These are phyloP conservation scores for Penicillium psychrosexuale DNA, from an alignment of 2,329 filamentous ascomycete genomes.

Conservation along the genomic window DNA sequence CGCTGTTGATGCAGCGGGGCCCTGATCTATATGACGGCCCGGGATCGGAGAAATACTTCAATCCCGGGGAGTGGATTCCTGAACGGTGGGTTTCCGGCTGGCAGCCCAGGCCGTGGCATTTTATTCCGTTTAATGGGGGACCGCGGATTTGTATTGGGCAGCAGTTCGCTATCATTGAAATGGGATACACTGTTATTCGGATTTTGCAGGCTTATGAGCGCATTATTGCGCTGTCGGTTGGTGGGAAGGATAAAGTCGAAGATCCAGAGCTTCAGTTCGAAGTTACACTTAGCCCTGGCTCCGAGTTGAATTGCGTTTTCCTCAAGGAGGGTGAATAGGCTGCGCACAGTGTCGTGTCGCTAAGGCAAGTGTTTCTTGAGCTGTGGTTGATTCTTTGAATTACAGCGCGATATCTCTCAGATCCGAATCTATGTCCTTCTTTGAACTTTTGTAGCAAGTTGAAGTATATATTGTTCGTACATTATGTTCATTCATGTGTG, in stretches of 20 bases:
- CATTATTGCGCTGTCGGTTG: conserved; percentile 33
- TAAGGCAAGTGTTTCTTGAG: background rate
- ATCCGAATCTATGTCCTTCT: background rate
- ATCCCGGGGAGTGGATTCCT: conserved; percentile 47
- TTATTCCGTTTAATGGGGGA: conserved; percentile 54
- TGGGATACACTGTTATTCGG: conserved; percentile 50
- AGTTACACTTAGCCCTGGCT: conserved; percentile 39
- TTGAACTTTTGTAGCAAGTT: background rate
- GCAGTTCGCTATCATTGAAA: conserved; percentile 59
- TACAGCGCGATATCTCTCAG: background rate
- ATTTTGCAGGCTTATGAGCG: conserved; percentile 44
- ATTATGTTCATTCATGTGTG: no score
- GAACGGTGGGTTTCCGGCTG: conserved; percentile 51
- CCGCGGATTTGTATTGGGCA: conserved; percentile 57
- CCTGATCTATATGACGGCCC: conserved; percentile 49
- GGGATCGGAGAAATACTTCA: conserved; percentile 35
- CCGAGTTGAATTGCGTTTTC: conserved; percentile 42
- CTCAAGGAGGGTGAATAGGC: conserved; percentile 27
- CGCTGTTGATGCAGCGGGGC: conserved; percentile 52
- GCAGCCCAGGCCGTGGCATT: conserved; percentile 55
- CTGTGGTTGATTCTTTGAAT: background rate
- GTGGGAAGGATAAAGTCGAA: conserved; percentile 33
- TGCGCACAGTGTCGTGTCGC: background rate
- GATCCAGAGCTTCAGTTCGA: conserved; percentile 39
- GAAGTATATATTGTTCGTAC: background rate